These are phyloP conservation scores for Podospora appendiculata DNA, from an alignment of 495 filamentous ascomycete species.

Conservation along the genomic window DNA sequence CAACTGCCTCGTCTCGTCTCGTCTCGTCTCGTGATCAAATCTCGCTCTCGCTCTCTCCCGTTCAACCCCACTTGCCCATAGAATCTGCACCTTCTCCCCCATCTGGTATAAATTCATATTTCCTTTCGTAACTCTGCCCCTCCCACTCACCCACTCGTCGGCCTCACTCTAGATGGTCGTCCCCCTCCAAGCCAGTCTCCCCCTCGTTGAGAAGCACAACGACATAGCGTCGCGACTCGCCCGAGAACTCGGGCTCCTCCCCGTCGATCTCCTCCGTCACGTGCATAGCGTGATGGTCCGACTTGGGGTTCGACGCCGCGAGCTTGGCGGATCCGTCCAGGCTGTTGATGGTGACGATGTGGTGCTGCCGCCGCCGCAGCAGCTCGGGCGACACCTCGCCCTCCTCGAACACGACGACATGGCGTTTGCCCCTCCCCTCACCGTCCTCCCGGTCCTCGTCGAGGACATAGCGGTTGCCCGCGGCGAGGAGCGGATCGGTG, in stretches of 20 bases:
- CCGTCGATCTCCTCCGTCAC: slow-evolving; percentile 15
- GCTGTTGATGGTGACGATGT: slow-evolving; percentile 21
- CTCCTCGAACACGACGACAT: slow-evolving; percentile 24
- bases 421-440: slow-evolving; percentile 7
- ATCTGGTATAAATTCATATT: too few species aligned
- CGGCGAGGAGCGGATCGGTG: slow-evolving; percentile 22
- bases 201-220: slow-evolving; percentile 20
- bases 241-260: slow-evolving; percentile 6
- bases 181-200: slow-evolving; percentile 4
- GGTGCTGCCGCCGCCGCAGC: slow-evolving; percentile 15
- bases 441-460: slow-evolving; percentile 11
- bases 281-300: slow-evolving; percentile 13
- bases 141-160: too few species aligned
- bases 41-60: too few species aligned
- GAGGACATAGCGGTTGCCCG: slow-evolving; percentile 20
- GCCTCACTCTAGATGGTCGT: neutral
- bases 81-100: too few species aligned
- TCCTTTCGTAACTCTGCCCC: too few species aligned
- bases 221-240: slow-evolving; percentile 18
- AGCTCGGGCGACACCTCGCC: slow-evolving; percentile 17
- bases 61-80: too few species aligned
- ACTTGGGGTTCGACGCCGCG: slow-evolving; percentile 4
- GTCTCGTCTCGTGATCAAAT: too few species aligned
- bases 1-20: neutral
- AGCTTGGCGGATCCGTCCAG: slow-evolving; percentile 16